Percentiles rank a stretch among this genome's conserved stretches.
These are phyloP conservation scores for Imleria badia DNA, from an alignment of 768 basidiomycete genomes.

Conservation along the genomic window DNA sequence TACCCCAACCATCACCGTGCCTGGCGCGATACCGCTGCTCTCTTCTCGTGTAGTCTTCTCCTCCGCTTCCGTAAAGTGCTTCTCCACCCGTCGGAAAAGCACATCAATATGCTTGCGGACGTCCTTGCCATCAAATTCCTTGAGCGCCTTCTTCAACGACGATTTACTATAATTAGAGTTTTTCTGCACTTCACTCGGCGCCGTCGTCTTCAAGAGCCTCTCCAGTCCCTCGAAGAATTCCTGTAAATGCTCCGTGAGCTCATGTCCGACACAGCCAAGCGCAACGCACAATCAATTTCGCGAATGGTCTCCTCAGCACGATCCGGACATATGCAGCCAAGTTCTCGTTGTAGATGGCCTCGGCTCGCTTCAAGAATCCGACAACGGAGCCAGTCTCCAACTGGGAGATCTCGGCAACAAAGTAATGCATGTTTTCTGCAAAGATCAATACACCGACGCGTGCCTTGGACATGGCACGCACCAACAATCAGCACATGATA, in stretches of 20 bases:
- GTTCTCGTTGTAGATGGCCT: slow-evolving; percentile 88
- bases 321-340: slow-evolving; percentile 83
- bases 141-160: slow-evolving; percentile 78
- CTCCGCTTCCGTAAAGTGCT: slow-evolving; percentile 87
- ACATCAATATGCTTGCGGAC: slow-evolving; percentile 85
- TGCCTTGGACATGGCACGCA: slow-evolving; percentile 37
- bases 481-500: slow-evolving; percentile 95
- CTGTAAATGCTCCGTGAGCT: slow-evolving; percentile 40
- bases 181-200: slow-evolving; percentile 71
- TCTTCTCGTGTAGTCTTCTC: slow-evolving; percentile 60
- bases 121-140: slow-evolving; percentile 86
- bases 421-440: slow-evolving; percentile 95
- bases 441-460: not conserved
- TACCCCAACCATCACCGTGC: slow-evolving; percentile 74
- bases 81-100: slow-evolving; percentile 89
- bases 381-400: slow-evolving; percentile 64
- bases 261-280: not conserved
- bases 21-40: slow-evolving; percentile 52
- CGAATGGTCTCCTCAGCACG: slow-evolving; percentile 81
- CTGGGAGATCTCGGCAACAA: slow-evolving; percentile 77
- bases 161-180: slow-evolving; percentile 76
- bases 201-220: slow-evolving; percentile 77
- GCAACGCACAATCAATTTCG: slow-evolving; percentile 77
- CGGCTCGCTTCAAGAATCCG: slow-evolving; percentile 68
- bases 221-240: slow-evolving; percentile 95